Base-by-base conservation (phyloP, 805 yeast genomes). In the Hanseniaspora hatyaiensis region DNA sequence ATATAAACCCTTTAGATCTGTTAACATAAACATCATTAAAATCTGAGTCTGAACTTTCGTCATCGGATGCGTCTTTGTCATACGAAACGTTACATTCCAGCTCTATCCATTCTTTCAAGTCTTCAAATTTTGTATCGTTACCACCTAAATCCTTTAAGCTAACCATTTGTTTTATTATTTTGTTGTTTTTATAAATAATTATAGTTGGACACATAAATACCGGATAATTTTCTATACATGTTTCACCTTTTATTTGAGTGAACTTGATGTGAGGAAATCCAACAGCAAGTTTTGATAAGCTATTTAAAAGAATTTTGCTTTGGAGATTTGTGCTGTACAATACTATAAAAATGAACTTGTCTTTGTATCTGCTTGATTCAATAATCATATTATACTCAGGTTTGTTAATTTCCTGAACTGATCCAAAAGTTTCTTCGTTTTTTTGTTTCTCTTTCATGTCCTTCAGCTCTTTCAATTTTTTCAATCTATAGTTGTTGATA, bases 221-320 rank as follows among this genome's bases (percentile, higher is more conserved):
- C 1, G 98, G 96, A 62, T 88, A 92, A 59, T 80, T 79, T 58
- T 89, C 97, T 53, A 88, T 82, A 45, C 96, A 95, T 62, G 96
- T 77, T 50, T 76, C 72, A 20, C 84, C 95, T n/a, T 83, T 80
- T 41, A 92, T 92, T 55, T 92, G 96, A 36, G 86, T 89, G 59
- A 92, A 83, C 63, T 92, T 92, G 55, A 89, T 65, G 58, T 92
- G 95, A 19, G 76, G 74, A 60, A 76, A 89, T 57, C 76, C 80
- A 1, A 65, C 59, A 0, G 97, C 92, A 13, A 77, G 60, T 13
- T 70, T 64, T 9, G 59, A 57, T 54, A 82, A 69, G n/a, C 85
- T 58, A 2, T 77, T 72, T 0, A 77, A 65, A 40, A 89, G 65
- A 9, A 88, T 65, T 51, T 94, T 72, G 40, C 92, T 80, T 62